Base-by-base conservation (phyloP, 73 alveolate species). In the Halteria grandinella region DNA sequence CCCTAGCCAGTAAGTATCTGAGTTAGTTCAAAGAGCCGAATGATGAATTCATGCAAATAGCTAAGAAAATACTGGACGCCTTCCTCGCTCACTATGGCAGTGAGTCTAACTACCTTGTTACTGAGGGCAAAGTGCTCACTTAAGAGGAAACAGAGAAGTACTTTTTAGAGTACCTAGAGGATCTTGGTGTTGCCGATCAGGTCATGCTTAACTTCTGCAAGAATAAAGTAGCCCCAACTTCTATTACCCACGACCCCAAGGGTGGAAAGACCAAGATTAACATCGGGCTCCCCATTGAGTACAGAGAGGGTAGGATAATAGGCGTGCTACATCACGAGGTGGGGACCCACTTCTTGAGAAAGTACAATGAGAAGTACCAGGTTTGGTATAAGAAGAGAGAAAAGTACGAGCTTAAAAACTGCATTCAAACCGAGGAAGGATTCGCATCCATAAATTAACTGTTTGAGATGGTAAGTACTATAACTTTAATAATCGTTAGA, bases 311-410 rank as follows among this genome's bases (percentile, higher is more conserved):
- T 7, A 70, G 86, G 55, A 87, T 87, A 4, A 45, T 58, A 41
- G 85, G 86, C 0, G 86, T 81, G 10, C 58, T 87, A 18, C 73
- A 87, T 72, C 95, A 87, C 48, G 95, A 87, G 59, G 81, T 87
- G 1, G 95, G 95, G 15, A 87, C 95, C 3, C 95, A 87, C 54
- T 81, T 55, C 23, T 57, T 87, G 18, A 52, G 95, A 45, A 80
- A 62, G 55, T 31, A 81, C 25, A 87, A 87, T 74, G 95, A 87
- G 58, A 69, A 63, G 45, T 4, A 41, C 60, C 74, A 87, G 62
- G 79, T 55, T 12, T 87, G 95, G 95, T 60, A 78, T 28, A 71
- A 71, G 28, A 72, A 73, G 33, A 71, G 86, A 33, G 81, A 87
- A 36, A 87, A 81, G 75, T 87, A 60, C 53, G 91, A 81, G 24